phyloP scores from a whole-genome alignment of 2,329 filamentous ascomycete genomes.

The Fusarium keratoplasticum region DNA sequence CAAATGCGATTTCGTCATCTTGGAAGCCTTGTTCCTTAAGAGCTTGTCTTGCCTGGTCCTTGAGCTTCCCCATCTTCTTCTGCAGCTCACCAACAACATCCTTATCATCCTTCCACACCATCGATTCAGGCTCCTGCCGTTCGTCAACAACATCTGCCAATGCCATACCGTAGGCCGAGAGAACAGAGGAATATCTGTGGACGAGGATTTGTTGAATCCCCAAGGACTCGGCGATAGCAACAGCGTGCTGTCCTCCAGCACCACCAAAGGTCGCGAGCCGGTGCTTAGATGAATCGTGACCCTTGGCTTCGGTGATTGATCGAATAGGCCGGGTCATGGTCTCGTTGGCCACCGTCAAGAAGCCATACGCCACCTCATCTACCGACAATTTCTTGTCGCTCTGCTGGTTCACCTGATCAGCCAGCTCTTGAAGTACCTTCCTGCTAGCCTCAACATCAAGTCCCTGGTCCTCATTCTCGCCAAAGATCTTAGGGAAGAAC shows the following conservation, averaged over 20 bases:
- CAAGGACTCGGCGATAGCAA: slow-evolving; percentile 87
- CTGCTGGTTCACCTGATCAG: slow-evolving; percentile 82
- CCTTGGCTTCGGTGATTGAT: slow-evolving; percentile 91
- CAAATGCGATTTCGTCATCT: slow-evolving; percentile 80
- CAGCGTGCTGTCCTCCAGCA: slow-evolving; percentile 90
- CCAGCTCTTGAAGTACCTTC: slow-evolving; percentile 79
- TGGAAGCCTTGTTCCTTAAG: slow-evolving; percentile 84
- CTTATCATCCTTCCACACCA: slow-evolving; percentile 69
- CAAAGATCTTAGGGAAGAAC: slow-evolving; percentile 96
- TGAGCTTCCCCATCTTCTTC: slow-evolving; percentile 81
- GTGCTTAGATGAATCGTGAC: slow-evolving; percentile 90
- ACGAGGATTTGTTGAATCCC: slow-evolving; percentile 88
- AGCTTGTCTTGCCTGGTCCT: slow-evolving; percentile 75
- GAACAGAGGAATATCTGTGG: slow-evolving; percentile 87
- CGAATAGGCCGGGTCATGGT: slow-evolving; percentile 92
- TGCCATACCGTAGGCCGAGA: slow-evolving; percentile 94
- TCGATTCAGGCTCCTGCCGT: slow-evolving; percentile 80
- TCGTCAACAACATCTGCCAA: slow-evolving; percentile 94
- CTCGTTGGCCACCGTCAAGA: slow-evolving; percentile 90
- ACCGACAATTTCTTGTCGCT: slow-evolving; percentile 76
- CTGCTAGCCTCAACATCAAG: slow-evolving; percentile 82
- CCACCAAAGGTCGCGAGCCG: slow-evolving; percentile 93
- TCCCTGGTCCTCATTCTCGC: slow-evolving; percentile 85
- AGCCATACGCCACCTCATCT: slow-evolving; percentile 90
- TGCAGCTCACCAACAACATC: slow-evolving; percentile 72